Evolutionary conservation across 73 alveolate genomes (phyloP).

Genomic region (Durusdinium trenchii): DNA sequence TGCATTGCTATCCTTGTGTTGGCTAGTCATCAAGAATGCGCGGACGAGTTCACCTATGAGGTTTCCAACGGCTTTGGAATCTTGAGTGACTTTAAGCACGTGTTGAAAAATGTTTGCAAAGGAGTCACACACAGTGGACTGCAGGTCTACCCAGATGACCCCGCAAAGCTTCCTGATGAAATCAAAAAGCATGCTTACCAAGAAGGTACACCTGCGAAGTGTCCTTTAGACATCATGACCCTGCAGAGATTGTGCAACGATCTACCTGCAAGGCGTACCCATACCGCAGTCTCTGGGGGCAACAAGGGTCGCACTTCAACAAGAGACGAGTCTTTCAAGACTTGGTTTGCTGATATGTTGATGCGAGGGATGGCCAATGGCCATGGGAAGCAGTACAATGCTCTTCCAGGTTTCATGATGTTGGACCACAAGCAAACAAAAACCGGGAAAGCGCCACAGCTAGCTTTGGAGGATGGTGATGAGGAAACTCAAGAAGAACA

Average conservation of each 20-base stretch:
- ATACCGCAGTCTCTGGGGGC: neutral
- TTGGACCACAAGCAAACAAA: no score
- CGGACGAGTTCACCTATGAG: neutral
- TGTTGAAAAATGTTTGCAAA: neutral
- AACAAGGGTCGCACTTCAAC: neutral
- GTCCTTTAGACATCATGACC: neutral
- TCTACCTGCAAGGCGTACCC: neutral
- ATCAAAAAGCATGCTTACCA: neutral
- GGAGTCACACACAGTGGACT: neutral
- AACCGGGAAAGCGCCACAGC: neutral
- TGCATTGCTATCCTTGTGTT: neutral
- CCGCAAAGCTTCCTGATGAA: neutral
- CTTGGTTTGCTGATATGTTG: neutral
- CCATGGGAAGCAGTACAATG: neutral
- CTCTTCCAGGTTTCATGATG: no score
- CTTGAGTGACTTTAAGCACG: neutral
- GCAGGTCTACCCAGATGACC: conserved; percentile 16
- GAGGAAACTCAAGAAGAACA: neutral
- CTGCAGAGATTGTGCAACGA: neutral
- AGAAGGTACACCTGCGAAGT: neutral
- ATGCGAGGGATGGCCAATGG: neutral
- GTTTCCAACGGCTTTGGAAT: neutral
- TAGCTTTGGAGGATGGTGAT: neutral
- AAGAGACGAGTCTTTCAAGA: neutral
- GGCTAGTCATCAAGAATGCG: neutral